These are phyloP conservation scores for Fonsecaea pedrosoi DNA, from an alignment of 2,329 filamentous ascomycete genomes.

Conservation along the genomic window DNA sequence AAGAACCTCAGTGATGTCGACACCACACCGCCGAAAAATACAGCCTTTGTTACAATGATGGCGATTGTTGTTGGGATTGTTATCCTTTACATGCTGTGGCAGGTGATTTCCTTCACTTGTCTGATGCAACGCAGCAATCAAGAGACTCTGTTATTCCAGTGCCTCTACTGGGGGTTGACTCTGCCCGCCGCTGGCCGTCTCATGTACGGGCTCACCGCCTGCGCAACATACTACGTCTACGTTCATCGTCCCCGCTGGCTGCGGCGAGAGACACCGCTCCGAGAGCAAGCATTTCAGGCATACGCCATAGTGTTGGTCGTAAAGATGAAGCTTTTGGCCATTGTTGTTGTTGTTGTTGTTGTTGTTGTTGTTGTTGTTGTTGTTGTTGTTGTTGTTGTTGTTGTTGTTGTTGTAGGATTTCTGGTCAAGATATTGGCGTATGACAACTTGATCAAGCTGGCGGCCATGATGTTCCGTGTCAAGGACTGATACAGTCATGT, in stretches of 20 bases:
- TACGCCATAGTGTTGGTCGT: not conserved
- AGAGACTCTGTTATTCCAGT: not conserved
- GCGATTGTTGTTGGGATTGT: slow-evolving; percentile 4
- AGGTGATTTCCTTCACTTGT: slow-evolving; percentile 1
- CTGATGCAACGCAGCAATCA: slow-evolving; percentile 6
- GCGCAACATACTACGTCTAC: slow-evolving; percentile 14
- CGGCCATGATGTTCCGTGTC: not conserved
- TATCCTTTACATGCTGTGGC: slow-evolving; percentile 12
- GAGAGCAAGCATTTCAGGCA: slow-evolving; percentile 5
- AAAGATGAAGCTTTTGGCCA: not conserved
- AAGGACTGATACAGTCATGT: slow-evolving; percentile 1
- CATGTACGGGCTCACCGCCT: slow-evolving; percentile 11
- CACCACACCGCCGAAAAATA: not conserved
- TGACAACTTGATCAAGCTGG: slow-evolving; percentile 14
- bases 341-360: slow-evolving; percentile 8
- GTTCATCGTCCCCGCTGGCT: slow-evolving; percentile 11
- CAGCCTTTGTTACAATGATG: not conserved
- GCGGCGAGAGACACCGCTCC: not conserved
- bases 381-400: slow-evolving; percentile 4
- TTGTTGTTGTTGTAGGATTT: slow-evolving; percentile 4
- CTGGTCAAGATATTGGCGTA: slow-evolving; percentile 7
- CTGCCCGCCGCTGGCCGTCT: slow-evolving; percentile 8
- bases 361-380: slow-evolving; percentile 5
- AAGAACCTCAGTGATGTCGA: not conserved
- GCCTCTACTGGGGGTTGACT: slow-evolving; percentile 11